phyloP scores from a whole-genome alignment of 2,329 filamentous ascomycete species.

The Fusarium nisikadoi region DNA sequence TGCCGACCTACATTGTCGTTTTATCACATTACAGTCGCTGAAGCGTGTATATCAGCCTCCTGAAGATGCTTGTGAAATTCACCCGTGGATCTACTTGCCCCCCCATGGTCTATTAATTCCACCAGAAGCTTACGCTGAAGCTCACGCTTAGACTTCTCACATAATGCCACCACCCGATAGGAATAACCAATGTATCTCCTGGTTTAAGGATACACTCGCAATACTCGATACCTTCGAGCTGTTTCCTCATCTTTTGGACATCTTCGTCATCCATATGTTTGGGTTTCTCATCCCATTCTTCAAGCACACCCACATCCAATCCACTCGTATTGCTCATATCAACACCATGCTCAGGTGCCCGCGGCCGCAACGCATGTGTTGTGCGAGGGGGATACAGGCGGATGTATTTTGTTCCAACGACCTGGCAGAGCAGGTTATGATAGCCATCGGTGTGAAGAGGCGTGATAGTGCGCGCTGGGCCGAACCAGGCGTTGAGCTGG shows the following conservation, averaged over 20 bases:
- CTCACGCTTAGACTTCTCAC: conserved; percentile 86
- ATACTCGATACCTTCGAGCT: conserved; percentile 71
- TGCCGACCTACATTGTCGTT: neutral
- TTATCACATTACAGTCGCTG: neutral
- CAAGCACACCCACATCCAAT: conserved; percentile 78
- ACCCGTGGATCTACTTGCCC: neutral
- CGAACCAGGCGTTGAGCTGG: conserved; percentile 91
- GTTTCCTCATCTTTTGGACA: conserved; percentile 52
- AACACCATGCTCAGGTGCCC: conserved; percentile 73
- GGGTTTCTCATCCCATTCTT: conserved; percentile 65
- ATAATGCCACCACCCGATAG: conserved; percentile 98
- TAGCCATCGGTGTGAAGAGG: conserved; percentile 95
- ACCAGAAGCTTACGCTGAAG: conserved; percentile 98
- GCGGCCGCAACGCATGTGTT: conserved; percentile 68
- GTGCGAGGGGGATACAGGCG: conserved; percentile 80
- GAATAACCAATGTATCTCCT: conserved; percentile 89
- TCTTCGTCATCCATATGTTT: conserved; percentile 45
- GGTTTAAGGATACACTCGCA: conserved; percentile 82
- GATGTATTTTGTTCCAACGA: conserved; percentile 92
- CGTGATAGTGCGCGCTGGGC: conserved; percentile 86
- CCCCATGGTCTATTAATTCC: conserved; percentile 63
- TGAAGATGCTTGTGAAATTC: neutral
- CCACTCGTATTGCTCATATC: conserved; percentile 93
- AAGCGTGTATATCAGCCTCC: neutral
- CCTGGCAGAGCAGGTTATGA: conserved; percentile 90